Base-by-base conservation (phyloP, 129 eudicot species). In the Glebionis coronaria region DNA sequence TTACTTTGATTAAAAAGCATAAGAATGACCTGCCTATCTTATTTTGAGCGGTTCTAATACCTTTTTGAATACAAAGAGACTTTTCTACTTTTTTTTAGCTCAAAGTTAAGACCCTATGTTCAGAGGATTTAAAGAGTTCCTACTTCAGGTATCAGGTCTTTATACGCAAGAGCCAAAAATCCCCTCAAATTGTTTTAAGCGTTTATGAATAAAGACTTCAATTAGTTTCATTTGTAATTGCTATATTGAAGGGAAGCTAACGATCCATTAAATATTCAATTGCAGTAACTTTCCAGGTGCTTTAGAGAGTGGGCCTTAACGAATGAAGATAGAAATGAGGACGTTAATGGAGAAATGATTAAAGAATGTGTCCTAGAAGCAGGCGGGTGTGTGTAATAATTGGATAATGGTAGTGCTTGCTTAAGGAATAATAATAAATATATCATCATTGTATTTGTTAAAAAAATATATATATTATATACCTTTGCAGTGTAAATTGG, bases 401-500 rank as follows among this genome's bases (percentile, higher is more conserved):
- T n/a, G n/a, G n/a, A n/a, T n/a, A n/a, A n/a, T n/a, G n/a, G n/a
- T n/a, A n/a, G n/a, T n/a, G n/a, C n/a, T n/a, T n/a, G n/a, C n/a
- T n/a, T n/a, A n/a, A n/a, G n/a, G n/a, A n/a, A n/a, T n/a, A n/a
- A n/a, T n/a, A n/a, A n/a, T n/a, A n/a, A n/a, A n/a, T n/a, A n/a
- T n/a, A n/a, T n/a, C n/a, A n/a, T n/a, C n/a, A n/a, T n/a, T n/a
- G n/a, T n/a, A n/a, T n/a, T n/a, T n/a, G n/a, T n/a, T n/a, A n/a
- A n/a, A n/a, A n/a, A n/a, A n/a, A 31, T 31, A 6, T 4, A 9
- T 35, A 29, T 5, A 9, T 29, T 18, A 54, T 67, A 85, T 57
- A 57, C 96, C 96, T 70, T 54, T 68, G 58, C 70, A 76, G 21
- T 69, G 76, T 19, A 45, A 58, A 23, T 65, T 72, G 65, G 84